Evolutionary conservation across 179 eudicot genomes (phyloP), one percentile per base, ranked within the genome.

Genomic region (Nepenthes alata): DNA sequence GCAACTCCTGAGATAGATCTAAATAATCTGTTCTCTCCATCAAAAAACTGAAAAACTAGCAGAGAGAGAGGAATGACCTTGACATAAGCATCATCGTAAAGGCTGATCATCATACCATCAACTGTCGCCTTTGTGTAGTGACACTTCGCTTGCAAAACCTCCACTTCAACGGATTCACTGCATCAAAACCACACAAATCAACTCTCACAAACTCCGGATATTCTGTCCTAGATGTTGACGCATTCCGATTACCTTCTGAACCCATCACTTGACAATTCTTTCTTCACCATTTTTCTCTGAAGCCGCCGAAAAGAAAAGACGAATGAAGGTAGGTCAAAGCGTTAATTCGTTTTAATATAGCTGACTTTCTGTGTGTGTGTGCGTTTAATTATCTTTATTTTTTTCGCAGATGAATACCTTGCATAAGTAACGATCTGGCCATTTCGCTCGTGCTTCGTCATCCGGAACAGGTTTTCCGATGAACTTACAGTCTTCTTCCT

Each of bases 41-140:
- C 25, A 25, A 25, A 25, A 25, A 25, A 25, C 25, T 25, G 25
- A 25, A 25, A 25, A 25, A 25, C 25, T 25, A 25, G 25, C 25
- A 25, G 25, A 25, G 25, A 25, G 25, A 25, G 25, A 25, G 25
- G 25, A 52, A 59, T 72, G 11, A 75, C 83, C 69, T 67, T 54
- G 47, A 79, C 71, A 4, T 72, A 76, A 0, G 63, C 75, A 53
- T 73, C 75, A 37, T 79, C 83, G n/a, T 16, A 55, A 25, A 79
- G 78, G 14, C 59, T 55, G 36, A 66, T 51, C 1, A 11, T 4
- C n/a, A 60, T 54, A 8, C 83, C 80, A 65, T 79, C 83, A 35
- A 79, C 71, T 3, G 64, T 14, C 16, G 78, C 83, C 39, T 68
- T 57, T 0, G 14, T 61, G 44, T 67, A 76, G 52, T 79, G 83